phyloP scores from a whole-genome alignment of 2,329 filamentous ascomycete genomes.

The Lecanosticta acicola region DNA sequence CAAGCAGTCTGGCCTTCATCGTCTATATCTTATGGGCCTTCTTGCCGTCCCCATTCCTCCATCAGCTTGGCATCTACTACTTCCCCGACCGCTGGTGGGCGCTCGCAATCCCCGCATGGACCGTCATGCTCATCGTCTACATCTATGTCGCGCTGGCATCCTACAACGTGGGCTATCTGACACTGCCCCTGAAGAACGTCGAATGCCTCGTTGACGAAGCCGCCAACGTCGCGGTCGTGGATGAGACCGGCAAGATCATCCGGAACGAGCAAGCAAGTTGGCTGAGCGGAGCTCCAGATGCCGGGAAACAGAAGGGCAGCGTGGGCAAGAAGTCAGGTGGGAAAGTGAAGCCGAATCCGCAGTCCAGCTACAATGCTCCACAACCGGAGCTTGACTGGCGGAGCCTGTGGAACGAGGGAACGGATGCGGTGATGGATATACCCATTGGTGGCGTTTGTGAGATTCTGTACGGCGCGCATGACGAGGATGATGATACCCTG shows the following conservation, averaged over 20 bases:
- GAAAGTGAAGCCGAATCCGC: constrained; percentile 33
- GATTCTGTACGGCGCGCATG: constrained; percentile 67
- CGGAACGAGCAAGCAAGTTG: constrained; percentile 29
- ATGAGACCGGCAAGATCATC: constrained; percentile 58
- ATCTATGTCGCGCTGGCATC: constrained; percentile 88
- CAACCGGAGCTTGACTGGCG: constrained; percentile 60
- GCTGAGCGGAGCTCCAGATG: constrained; percentile 12
- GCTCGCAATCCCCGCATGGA: constrained; percentile 80
- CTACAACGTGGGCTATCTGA: constrained; percentile 87
- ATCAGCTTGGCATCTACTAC: constrained; percentile 90
- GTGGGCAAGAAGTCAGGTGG: constrained; percentile 34
- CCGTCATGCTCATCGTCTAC: constrained; percentile 83
- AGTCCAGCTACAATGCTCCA: constrained; percentile 30
- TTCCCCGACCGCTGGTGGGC: constrained; percentile 99
- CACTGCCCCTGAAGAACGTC: constrained; percentile 68
- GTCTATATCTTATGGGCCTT: constrained; percentile 78
- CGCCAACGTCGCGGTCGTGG: constrained; percentile 77
- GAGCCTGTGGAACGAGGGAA: constrained; percentile 81
- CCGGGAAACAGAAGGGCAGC: constrained; percentile 15
- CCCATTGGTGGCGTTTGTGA: constrained; percentile 93
- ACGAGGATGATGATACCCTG: constrained; percentile 16
- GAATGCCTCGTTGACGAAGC: constrained; percentile 91
- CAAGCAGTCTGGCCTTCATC: constrained; percentile 73
- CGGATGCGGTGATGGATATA: constrained; percentile 95
- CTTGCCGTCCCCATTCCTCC: constrained; percentile 83